These are phyloP conservation scores for Pichia phayaonensis DNA, from an alignment of 805 yeast species.

Conservation along the genomic window DNA sequence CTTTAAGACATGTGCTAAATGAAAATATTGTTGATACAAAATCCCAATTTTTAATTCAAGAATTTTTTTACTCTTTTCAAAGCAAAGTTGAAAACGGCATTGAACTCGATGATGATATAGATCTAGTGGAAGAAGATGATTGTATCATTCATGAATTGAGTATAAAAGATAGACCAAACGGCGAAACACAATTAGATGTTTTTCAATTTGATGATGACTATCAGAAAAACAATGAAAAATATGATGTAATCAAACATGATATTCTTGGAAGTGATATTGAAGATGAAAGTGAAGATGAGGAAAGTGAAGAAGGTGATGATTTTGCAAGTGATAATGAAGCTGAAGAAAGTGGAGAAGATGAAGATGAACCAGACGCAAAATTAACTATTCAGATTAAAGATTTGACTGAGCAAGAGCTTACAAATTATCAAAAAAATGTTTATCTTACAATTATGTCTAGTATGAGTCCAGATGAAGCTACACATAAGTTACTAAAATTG, in stretches of 20 bases:
- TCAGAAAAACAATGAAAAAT: conserved; percentile 42
- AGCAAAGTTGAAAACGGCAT: conserved; percentile 34
- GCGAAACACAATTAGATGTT: conserved; percentile 38
- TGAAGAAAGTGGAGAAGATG: conserved; percentile 15
- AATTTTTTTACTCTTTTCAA: conserved; percentile 43
- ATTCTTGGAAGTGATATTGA: conserved; percentile 33
- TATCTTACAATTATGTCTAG: conserved; percentile 84
- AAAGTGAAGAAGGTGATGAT: conserved; percentile 10
- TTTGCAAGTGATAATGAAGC: conserved; percentile 16
- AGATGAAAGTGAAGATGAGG: conserved; percentile 21
- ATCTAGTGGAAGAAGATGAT: conserved; percentile 59
- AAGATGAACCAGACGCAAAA: conserved; percentile 17
- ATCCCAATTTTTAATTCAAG: conserved; percentile 41
- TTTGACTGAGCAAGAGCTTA: conserved; percentile 56
- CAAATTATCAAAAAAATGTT: conserved; percentile 65
- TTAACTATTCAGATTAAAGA: conserved; percentile 41
- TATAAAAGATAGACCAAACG: conserved; percentile 43
- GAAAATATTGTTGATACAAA: conserved; percentile 40
- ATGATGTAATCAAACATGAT: conserved; percentile 34
- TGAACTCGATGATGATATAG: conserved; percentile 39
- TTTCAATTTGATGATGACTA: conserved; percentile 47
- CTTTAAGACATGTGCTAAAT: conserved; percentile 52
- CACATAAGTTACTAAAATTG: conserved; percentile 67
- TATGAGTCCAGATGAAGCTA: conserved; percentile 87
- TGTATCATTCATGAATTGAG: conserved; percentile 47